Percentiles rank a stretch among this genome's conserved stretches.
Evolutionary conservation across 2,329 filamentous ascomycete genomes (phyloP).

Genomic region (Pyrenochaeta sp.): DNA sequence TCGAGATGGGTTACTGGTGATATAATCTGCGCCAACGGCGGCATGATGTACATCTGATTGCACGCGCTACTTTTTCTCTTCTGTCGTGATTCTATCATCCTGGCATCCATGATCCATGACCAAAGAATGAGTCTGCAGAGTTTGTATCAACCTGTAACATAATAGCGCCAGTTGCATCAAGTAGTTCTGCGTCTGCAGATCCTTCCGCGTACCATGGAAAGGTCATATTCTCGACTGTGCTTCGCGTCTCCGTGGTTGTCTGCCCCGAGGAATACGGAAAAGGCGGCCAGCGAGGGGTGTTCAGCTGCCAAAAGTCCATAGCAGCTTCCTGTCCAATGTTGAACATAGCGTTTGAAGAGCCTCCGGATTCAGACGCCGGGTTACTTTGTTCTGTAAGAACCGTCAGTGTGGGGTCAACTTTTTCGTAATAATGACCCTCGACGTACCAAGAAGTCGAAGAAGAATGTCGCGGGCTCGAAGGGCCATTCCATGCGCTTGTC

Average conservation of each 20-base stretch:
- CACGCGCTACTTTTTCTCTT: neutral
- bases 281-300: neutral
- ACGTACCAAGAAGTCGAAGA: conserved; percentile 1
- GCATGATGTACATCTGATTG: conserved; percentile 63
- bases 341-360: neutral
- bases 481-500: conserved; percentile 1
- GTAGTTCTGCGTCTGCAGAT: conserved; percentile 2
- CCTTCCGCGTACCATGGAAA: conserved; percentile 5
- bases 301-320: conserved; percentile 3
- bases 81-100: too few relatives aligned
- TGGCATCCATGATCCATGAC: conserved; percentile 4
- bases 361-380: neutral
- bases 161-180: conserved; percentile 3
- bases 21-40: conserved; percentile 78
- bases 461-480: conserved; percentile 2
- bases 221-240: neutral
- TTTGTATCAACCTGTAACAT: conserved; percentile 4
- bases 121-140: conserved; percentile 1
- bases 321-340: conserved; percentile 3
- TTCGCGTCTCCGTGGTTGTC: neutral
- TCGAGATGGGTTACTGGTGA: conserved; percentile 77
- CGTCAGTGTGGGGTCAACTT: too few relatives aligned
- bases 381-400: conserved; percentile 5
- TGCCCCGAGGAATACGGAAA: neutral
- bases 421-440: too few relatives aligned